Base-by-base conservation (phyloP, 805 yeast genomes). In the Wickerhamomyces bisporus region DNA sequence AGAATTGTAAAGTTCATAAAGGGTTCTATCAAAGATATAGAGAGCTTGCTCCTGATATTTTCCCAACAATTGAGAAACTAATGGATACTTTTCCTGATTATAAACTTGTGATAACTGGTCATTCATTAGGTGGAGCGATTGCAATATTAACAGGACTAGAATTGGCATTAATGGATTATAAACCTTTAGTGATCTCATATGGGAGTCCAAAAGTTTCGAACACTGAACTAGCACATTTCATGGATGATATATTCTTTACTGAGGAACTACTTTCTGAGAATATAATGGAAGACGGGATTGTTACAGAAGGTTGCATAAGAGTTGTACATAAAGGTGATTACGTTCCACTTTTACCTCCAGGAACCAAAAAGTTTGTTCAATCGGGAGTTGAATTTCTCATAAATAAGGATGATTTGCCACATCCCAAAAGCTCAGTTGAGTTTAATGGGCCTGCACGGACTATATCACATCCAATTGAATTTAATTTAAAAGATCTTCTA, bases 161-260 rank as follows among this genome's bases (percentile, higher is more conserved):
- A 50, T 62, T 79, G 30, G 64, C 72, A 34, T 48, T 77, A 13
- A 44, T 75, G 57, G 86, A 83, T 0, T 62, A 62, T 41, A 55
- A 70, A n/a, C 81, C 83, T 0, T 55, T 72, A 31, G 72, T 83
- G 1, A 57, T 81, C 17, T 67, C 84, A 1, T 78, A 65, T 60
- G 94, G 82, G 1, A 70, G 76, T n/a, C 91, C 93, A 0, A 77
- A 75, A 44, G 66, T 84, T 18, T 84, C 86, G 4, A 79, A 81
- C 52, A 44, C 41, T 2, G 56, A 60, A 2, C 64, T 82, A 53
- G 64, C 73, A 13, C 52, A 59, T 27, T 80, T 75, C 68, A 69
- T 79, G 36, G 79, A 84, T 53, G 36, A 46, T 0, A 34, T 73
- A 6, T 79, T 78, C 44, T 52, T 63, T 10, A 68, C 75, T 0